Conservation (phyloP, 495 filamentous ascomycete genomes). For the Talaromyces ruber region DNA sequence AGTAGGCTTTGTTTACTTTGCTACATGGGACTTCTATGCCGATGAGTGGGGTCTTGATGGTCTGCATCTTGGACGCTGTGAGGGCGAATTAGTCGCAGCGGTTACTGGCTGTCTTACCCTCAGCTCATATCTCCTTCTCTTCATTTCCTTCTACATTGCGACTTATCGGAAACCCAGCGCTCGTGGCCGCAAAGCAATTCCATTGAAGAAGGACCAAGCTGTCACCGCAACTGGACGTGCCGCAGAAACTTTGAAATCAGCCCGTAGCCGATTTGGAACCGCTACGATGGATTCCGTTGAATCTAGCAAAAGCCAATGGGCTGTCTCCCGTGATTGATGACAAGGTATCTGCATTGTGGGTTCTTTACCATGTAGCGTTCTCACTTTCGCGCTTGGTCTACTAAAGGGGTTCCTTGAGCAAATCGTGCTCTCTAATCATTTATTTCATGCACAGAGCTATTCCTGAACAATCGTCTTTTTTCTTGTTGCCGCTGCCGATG, state of each 20-base stretch:
- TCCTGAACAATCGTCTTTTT: background rate
- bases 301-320: constrained; percentile 5
- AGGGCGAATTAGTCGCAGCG: constrained; percentile 94
- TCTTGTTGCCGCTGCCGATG: background rate
- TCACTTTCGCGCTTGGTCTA: background rate
- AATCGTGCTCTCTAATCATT: background rate
- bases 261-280: constrained; percentile 3
- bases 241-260: constrained; percentile 6
- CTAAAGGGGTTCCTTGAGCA: background rate
- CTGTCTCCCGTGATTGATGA: constrained; percentile 1
- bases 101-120: constrained; percentile 88
- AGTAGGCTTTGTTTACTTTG: constrained; percentile 84
- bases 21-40: constrained; percentile 72
- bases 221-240: constrained; percentile 4
- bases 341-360: background rate
- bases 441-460: background rate
- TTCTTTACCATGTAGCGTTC: background rate
- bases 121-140: constrained; percentile 89
- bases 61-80: constrained; percentile 59
- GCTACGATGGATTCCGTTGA: constrained; percentile 4
- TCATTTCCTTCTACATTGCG: constrained; percentile 97
- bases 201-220: background rate
- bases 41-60: constrained; percentile 14
- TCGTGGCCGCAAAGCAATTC: constrained; percentile 3
- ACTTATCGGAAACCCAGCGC: constrained; percentile 75